These are phyloP conservation scores for Metarhizium guizhouense DNA, from an alignment of 2,329 filamentous ascomycete genomes.

Conservation along the genomic window DNA sequence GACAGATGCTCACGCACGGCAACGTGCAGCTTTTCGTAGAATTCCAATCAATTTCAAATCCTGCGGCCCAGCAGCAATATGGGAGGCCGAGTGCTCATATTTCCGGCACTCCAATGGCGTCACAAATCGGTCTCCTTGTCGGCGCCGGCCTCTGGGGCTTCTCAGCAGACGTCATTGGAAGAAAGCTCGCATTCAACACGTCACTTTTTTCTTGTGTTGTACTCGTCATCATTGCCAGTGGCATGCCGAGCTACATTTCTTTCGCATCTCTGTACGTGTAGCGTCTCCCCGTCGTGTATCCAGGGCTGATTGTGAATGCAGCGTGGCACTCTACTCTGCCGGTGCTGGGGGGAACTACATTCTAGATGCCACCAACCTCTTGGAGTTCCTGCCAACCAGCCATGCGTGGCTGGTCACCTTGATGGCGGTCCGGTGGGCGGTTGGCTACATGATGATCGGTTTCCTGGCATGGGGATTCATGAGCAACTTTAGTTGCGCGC, in stretches of 20 bases:
- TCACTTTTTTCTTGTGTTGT: constrained; percentile 7
- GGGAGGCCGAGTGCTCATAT: constrained; percentile 4
- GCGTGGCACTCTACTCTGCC: constrained; percentile 8
- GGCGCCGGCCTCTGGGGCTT: constrained; percentile 9
- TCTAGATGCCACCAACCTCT: constrained; percentile 7
- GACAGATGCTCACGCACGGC: neutral
- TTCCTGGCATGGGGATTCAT: constrained; percentile 8
- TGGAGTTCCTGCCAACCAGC: constrained; percentile 7
- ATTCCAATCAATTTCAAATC: neutral
- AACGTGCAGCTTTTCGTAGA: neutral
- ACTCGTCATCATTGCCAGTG: constrained; percentile 7
- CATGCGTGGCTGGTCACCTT: constrained; percentile 8
- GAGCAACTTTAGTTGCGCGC: constrained; percentile 8
- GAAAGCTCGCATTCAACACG: constrained; percentile 8
- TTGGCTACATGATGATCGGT: constrained; percentile 7
- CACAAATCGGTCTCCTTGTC: constrained; percentile 7
- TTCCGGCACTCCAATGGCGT: constrained; percentile 6
- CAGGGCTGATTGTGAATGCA: neutral
- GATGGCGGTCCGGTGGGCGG: constrained; percentile 9
- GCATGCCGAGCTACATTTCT: constrained; percentile 7
- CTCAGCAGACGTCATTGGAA: constrained; percentile 8
- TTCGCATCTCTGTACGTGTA: constrained; percentile 6
- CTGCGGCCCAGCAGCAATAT: constrained; percentile 7
- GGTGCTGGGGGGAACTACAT: constrained; percentile 9
- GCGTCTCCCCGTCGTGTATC: neutral